Base-by-base conservation (phyloP, 2,329 filamentous ascomycete species). In the Seiridium unicorne region DNA sequence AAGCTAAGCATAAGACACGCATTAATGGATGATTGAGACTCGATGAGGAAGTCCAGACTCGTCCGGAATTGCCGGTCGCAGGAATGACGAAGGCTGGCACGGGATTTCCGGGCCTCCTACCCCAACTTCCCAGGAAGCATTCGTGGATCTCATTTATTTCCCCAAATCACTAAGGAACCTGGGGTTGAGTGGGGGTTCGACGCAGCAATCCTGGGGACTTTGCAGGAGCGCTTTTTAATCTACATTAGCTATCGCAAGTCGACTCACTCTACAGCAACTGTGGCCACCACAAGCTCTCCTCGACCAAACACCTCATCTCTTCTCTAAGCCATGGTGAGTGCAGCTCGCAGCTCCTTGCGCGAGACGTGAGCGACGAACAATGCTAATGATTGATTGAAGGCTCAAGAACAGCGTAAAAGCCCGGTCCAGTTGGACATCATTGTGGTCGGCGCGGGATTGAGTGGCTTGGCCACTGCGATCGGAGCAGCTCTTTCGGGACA, bases 381-480 rank as follows among this genome's bases (percentile, higher is more conserved):
- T 36, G 35, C 49, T 53, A 13, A 53, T 34, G 10, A 8, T 35
- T n/a, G 18, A 32, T 55, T 38, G 31, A 9, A 55, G 51, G 40
- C 51, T 31, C 51, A 55, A 42, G 36, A 55, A 48, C 54, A 57
- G 18, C 54, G 54, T 18, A 57, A 47, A 38, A 46, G 54, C 42
- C 40, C 42, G n/a, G 54, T 57, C 40, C 11, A 34, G 9, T 64
- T 77, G 11, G 65, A 79, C 34, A 65, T 79, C 3, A 70, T 78
- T n/a, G 64, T 80, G 11, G 69, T 79, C 42, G 78, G 78, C 1
- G 77, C 76, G 6, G 78, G 78, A 4, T 66, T 79, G 4, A 76
- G 74, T 31, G 78, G 77, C n/a, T 68, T 80, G 1, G 73, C 76
- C 6, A 69, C 75, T 0, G 73, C 74, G 3, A 69, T 79, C 26